Evolutionary conservation across 345 rosid species (phyloP).

Genomic region (Balakata baccata): DNA sequence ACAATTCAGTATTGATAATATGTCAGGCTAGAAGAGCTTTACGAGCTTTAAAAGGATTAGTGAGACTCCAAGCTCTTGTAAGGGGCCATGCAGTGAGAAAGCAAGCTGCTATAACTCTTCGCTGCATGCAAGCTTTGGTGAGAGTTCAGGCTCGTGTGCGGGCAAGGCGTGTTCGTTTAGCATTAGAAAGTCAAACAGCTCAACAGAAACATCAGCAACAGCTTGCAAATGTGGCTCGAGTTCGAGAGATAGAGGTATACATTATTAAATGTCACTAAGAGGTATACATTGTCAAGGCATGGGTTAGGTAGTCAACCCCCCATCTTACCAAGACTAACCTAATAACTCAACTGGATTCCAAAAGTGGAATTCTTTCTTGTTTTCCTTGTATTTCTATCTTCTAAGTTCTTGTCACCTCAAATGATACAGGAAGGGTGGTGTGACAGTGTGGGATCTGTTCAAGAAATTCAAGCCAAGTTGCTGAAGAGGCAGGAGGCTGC

Average conservation of each 20-base stretch:
- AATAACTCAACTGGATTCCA: background rate
- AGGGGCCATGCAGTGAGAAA: conserved; percentile 99
- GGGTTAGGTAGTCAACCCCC: too few species aligned
- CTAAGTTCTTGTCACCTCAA: conserved; percentile 16
- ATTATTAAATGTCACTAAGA: too few species aligned
- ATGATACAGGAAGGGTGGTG: conserved; percentile 92
- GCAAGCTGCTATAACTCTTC: conserved; percentile 98
- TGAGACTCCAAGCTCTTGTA: conserved; percentile 95
- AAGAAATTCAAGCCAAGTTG: conserved; percentile 87
- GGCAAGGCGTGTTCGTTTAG: conserved; percentile 92
- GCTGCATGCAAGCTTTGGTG: conserved; percentile 99
- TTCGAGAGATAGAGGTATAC: conserved; percentile 87
- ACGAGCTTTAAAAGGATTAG: conserved; percentile 95
- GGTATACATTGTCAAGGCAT: conserved; percentile 47
- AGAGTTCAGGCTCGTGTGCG: conserved; percentile 99
- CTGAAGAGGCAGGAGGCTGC: conserved; percentile 98
- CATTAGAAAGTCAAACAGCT: conserved; percentile 80
- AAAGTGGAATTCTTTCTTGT: background rate
- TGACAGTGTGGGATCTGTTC: conserved; percentile 89
- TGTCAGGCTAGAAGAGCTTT: conserved; percentile 94
- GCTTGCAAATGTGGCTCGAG: conserved; percentile 68
- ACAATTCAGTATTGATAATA: conserved; percentile 12
- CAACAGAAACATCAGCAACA: conserved; percentile 78
- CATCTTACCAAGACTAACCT: background rate
- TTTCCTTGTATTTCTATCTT: conserved; percentile 15